Conservation (phyloP, 495 filamentous ascomycete genomes). For the Pyrenula aspistea region DNA sequence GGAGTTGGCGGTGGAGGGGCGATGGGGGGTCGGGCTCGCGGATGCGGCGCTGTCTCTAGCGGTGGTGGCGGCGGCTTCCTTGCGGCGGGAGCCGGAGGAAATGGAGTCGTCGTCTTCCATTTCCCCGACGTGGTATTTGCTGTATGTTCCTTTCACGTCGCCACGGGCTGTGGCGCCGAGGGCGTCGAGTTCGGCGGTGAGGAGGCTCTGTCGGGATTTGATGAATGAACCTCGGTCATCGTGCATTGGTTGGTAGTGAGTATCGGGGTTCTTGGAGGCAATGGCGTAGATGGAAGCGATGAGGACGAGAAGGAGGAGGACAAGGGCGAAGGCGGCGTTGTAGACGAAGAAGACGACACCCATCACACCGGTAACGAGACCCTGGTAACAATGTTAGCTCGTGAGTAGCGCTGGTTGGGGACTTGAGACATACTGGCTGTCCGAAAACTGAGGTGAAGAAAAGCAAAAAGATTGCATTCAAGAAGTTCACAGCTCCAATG, state of each 20-base stretch:
- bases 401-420: background rate
- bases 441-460: constrained; percentile 59
- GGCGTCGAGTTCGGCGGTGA: constrained; percentile 85
- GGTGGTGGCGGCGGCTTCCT: constrained; percentile 17
- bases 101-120: constrained; percentile 66
- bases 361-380: constrained; percentile 66
- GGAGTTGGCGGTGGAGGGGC: background rate
- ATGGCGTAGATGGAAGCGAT: constrained; percentile 61
- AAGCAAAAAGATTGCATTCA: constrained; percentile 65
- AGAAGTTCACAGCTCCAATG: constrained; percentile 67
- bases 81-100: constrained; percentile 37
- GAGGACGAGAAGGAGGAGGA: constrained; percentile 68
- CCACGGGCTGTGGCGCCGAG: constrained; percentile 86
- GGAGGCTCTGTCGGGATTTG: constrained; percentile 87
- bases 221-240: constrained; percentile 75
- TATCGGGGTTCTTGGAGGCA: constrained; percentile 76
- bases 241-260: constrained; percentile 75
- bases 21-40: background rate
- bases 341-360: constrained; percentile 74
- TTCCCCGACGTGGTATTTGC: constrained; percentile 60
- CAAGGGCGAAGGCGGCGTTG: constrained; percentile 68
- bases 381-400: background rate
- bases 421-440: constrained; percentile 44
- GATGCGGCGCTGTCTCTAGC: background rate
- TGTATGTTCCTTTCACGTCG: constrained; percentile 60